phyloP scores from a whole-genome alignment of 2,329 filamentous ascomycete genomes.

The Colletotrichum sp. region DNA sequence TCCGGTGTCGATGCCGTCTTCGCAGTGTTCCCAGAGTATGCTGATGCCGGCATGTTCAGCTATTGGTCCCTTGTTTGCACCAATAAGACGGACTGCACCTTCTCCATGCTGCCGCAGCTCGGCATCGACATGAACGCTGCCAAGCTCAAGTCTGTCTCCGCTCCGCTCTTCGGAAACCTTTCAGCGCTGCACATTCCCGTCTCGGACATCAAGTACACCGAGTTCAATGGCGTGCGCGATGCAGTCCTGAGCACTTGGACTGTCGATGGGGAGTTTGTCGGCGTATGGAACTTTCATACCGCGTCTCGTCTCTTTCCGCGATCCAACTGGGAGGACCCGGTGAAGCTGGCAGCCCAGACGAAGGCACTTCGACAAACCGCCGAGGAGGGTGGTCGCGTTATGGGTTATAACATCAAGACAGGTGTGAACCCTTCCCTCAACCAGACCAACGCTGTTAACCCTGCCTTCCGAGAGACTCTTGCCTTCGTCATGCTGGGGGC shows the following conservation, averaged over 20 bases:
- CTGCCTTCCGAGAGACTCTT: slow-evolving; percentile 44
- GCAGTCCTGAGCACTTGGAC: slow-evolving; percentile 28
- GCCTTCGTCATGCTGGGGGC: slow-evolving; percentile 35
- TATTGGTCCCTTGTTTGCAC: slow-evolving; percentile 33
- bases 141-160: slow-evolving; percentile 38
- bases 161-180: slow-evolving; percentile 32
- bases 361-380: slow-evolving; percentile 25
- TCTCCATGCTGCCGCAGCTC: slow-evolving; percentile 22
- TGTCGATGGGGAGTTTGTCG: slow-evolving; percentile 22
- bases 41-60: slow-evolving; percentile 38
- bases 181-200: slow-evolving; percentile 26
- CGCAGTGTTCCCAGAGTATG: slow-evolving; percentile 35
- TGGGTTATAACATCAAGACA: slow-evolving; percentile 23
- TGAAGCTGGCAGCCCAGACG: slow-evolving; percentile 20
- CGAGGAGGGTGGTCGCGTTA: slow-evolving; percentile 1
- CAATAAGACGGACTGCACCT: slow-evolving; percentile 29
- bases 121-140: slow-evolving; percentile 27
- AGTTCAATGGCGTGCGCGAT: slow-evolving; percentile 28
- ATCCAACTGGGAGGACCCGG: slow-evolving; percentile 28
- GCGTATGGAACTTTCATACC: slow-evolving; percentile 1
- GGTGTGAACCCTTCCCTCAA: slow-evolving; percentile 30
- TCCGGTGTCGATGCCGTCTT: slow-evolving; percentile 32
- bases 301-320: slow-evolving; percentile 25
- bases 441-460: slow-evolving; percentile 38
- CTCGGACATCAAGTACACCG: slow-evolving; percentile 32